Conservation (phyloP, 2,329 filamentous ascomycete genomes). For the Colletotrichum sp. region DNA sequence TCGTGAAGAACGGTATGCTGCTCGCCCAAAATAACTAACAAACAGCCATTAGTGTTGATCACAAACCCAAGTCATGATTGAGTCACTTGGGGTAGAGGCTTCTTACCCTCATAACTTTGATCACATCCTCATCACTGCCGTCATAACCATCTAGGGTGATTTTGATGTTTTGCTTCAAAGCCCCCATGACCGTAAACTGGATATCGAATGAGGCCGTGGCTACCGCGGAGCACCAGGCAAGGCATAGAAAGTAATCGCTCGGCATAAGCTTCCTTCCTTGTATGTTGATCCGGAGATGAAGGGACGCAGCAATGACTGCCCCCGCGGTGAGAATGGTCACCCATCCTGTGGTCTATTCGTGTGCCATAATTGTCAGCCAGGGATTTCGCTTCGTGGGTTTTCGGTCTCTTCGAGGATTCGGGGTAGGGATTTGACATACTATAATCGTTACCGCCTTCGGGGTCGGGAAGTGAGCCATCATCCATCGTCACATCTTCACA, state of each 20-base stretch:
- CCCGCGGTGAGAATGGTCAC: conserved; percentile 9
- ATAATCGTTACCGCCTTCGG: conserved; percentile 21
- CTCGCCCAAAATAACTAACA: conserved; percentile 14
- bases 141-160: conserved; percentile 9
- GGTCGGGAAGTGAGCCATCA: conserved; percentile 18
- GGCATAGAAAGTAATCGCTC: conserved; percentile 14
- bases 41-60: background rate
- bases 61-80: too few relatives aligned
- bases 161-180: conserved; percentile 9
- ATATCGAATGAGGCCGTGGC: conserved; percentile 15
- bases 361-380: background rate
- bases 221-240: conserved; percentile 9
- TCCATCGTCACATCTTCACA: conserved; percentile 5
- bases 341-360: conserved; percentile 15
- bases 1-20: conserved; percentile 14
- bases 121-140: background rate
- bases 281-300: conserved; percentile 15
- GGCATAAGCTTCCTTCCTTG: background rate
- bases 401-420: background rate
- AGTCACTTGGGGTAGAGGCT: background rate
- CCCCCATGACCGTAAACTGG: conserved; percentile 12
- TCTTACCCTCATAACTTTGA: background rate
- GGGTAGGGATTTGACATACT: background rate
- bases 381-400: background rate
- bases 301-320: conserved; percentile 12